Percentiles rank a stretch among this genome's conserved stretches.
Conservation (phyloP, 1,284 basidiomycete genomes). For the Tylopilus orsonianus region DNA sequence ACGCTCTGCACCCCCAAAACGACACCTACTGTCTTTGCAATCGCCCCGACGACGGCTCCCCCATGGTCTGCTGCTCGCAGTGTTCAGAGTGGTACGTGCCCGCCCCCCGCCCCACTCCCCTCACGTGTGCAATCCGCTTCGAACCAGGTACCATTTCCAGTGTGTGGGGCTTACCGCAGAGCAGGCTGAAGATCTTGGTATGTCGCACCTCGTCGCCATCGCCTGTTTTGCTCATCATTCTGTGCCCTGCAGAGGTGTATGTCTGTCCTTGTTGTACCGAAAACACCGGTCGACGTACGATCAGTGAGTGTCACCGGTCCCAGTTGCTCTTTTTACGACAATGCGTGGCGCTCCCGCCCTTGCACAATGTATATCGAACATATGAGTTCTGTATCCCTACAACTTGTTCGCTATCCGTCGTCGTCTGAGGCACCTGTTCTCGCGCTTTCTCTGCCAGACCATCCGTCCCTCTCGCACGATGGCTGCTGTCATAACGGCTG, state of each 20-base stretch:
- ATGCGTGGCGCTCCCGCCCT: constrained; percentile 36
- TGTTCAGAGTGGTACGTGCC: constrained; percentile 71
- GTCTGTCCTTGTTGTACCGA: constrained; percentile 67
- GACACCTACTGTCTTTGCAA: constrained; percentile 56
- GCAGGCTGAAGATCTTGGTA: constrained; percentile 75
- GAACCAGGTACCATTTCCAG: constrained; percentile 69
- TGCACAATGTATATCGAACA: constrained; percentile 40
- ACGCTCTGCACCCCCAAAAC: constrained; percentile 12
- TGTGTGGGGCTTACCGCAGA: constrained; percentile 61
- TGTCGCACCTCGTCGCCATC: constrained; percentile 35
- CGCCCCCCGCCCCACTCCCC: constrained; percentile 1
- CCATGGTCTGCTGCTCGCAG: constrained; percentile 75
- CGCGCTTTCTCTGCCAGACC: constrained; percentile 37
- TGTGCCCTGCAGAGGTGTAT: constrained; percentile 53
- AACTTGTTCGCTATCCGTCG: constrained; percentile 36
- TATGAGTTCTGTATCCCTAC: constrained; percentile 37
- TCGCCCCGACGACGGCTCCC: constrained; percentile 69
- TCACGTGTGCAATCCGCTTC: constrained; percentile 1
- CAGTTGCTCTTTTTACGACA: constrained; percentile 36
- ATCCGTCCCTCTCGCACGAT: constrained; percentile 32
- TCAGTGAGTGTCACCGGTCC: constrained; percentile 69
- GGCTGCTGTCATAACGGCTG: constrained; percentile 36
- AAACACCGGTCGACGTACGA: constrained; percentile 62
- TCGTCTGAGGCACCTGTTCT: constrained; percentile 33
- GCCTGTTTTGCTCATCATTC: constrained; percentile 17